Evolutionary conservation across 805 yeast species (phyloP), one percentile per base, ranked within the genome.

Genomic region (Teunomyces stri): DNA sequence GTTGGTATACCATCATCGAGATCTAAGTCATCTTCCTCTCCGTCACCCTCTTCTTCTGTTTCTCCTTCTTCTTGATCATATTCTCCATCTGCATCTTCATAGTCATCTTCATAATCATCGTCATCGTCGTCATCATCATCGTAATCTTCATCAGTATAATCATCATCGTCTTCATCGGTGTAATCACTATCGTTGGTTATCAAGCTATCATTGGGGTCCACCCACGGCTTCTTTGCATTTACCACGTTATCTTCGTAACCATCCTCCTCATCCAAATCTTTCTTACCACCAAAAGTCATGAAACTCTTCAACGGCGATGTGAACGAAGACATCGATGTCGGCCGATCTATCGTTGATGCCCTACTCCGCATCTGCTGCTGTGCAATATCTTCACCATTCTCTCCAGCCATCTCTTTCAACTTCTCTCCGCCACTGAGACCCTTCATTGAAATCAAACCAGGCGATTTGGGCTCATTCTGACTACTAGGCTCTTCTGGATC

Each of bases 251-350:
- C 59, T 21, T 45, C 48, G 22, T 49, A 51, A 35, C 54, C 69
- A 46, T 65, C 65, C 48, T 61, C 64, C 39, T 62, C 55, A 39
- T 58, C 62, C 31, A 51, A 51, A 25, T 56, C 61, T 20, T 62
- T 60, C 38, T 57, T 63, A 11, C 64, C 64, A 3, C 69, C 70
- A 28, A 69, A 61, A 51, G 57, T 56, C 76, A 67, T 71, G 51
- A 72, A 72, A 43, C 62, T 67, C 46, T 72, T 72, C 43, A 72
- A 59, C 11, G 76, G 76, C 6, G 75, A 69, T 0, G 74, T 56
- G 49, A 70, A 69, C 4, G 75, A 61, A 2, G 69, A 53, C 45
- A 58, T 61, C 1, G 74, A 66, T 1, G 51, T 53, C 2, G 74
- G 74, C 40, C 74, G 62, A 48, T 59, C 69, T 13, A 16, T 13